Evolutionary conservation across 768 basidiomycete species (phyloP).

Genomic region (Lactarius tabidus): DNA sequence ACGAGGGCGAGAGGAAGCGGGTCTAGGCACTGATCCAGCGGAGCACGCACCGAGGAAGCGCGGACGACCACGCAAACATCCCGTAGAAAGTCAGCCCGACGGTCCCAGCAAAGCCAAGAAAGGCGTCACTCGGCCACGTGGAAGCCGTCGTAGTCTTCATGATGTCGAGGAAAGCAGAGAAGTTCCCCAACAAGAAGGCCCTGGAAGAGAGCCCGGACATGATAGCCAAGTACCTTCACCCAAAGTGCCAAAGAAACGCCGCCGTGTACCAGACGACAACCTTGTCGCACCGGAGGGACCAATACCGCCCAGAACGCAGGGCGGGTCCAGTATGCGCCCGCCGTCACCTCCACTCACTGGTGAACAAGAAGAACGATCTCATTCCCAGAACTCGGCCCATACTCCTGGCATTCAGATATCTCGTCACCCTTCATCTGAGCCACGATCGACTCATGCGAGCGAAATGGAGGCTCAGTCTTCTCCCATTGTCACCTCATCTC

Average conservation of each 20-base stretch:
- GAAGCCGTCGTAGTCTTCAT: neutral
- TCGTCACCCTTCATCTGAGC: neutral
- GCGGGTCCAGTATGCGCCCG: slow-evolving; percentile 22
- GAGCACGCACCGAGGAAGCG: slow-evolving; percentile 34
- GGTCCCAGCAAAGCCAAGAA: slow-evolving; percentile 16
- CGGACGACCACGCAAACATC: slow-evolving; percentile 34
- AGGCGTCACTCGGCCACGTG: neutral
- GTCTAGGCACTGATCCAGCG: slow-evolving; percentile 1
- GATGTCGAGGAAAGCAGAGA: neutral
- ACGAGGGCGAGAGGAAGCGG: slow-evolving; percentile 34
- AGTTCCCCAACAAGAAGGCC: neutral
- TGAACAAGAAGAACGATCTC: neutral
- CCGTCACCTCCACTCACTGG: neutral
- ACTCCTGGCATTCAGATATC: neutral
- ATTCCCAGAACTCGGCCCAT: neutral
- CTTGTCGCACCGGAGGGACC: slow-evolving; percentile 4
- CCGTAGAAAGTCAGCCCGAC: slow-evolving; percentile 27
- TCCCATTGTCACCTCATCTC: neutral
- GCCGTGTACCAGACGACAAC: slow-evolving; percentile 33
- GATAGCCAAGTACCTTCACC: slow-evolving; percentile 10
- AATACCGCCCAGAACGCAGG: slow-evolving; percentile 20
- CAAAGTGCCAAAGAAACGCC: slow-evolving; percentile 35
- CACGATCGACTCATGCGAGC: neutral
- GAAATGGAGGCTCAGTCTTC: neutral
- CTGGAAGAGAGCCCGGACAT: neutral